Evolutionary conservation across 352 stramenopile species (phyloP).

Genomic region (Phytophthora idaei): DNA sequence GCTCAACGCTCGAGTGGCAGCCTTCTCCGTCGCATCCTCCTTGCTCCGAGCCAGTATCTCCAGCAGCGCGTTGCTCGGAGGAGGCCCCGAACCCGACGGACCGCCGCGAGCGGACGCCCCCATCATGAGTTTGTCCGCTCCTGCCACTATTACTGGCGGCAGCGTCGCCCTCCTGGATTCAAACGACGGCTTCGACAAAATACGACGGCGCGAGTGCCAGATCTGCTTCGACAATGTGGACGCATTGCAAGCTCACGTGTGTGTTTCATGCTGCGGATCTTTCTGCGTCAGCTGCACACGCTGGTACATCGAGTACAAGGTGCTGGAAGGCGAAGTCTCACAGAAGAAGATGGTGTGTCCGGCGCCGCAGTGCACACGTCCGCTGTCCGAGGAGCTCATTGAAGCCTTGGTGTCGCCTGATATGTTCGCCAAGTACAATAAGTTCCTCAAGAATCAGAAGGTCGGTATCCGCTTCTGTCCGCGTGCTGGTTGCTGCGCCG

Average conservation of each 20-base stretch:
- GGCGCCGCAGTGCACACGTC: slow-evolving; percentile 54
- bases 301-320: slow-evolving; percentile 82
- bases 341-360: slow-evolving; percentile 76
- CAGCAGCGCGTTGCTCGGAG: slow-evolving; percentile 31
- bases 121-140: slow-evolving; percentile 24
- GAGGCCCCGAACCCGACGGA: slow-evolving; percentile 13
- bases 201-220: slow-evolving; percentile 53
- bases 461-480: slow-evolving; percentile 77
- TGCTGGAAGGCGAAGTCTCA: slow-evolving; percentile 77
- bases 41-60: slow-evolving; percentile 55
- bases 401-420: slow-evolving; percentile 52
- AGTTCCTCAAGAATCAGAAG: slow-evolving; percentile 69
- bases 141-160: slow-evolving; percentile 10
- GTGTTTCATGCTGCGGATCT: slow-evolving; percentile 41
- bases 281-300: slow-evolving; percentile 71
- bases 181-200: slow-evolving; percentile 33
- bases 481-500: slow-evolving; percentile 59
- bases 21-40: slow-evolving; percentile 41
- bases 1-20: slow-evolving; percentile 42
- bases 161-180: slow-evolving; percentile 6
- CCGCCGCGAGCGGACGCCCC: slow-evolving; percentile 17
- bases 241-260: slow-evolving; percentile 49
- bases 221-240: slow-evolving; percentile 80
- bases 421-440: slow-evolving; percentile 68
- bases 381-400: slow-evolving; percentile 59